Percentiles rank a stretch among this genome's conserved stretches.
phyloP scores from a whole-genome alignment of 306 rosid species.

The Prunus dulcis region DNA sequence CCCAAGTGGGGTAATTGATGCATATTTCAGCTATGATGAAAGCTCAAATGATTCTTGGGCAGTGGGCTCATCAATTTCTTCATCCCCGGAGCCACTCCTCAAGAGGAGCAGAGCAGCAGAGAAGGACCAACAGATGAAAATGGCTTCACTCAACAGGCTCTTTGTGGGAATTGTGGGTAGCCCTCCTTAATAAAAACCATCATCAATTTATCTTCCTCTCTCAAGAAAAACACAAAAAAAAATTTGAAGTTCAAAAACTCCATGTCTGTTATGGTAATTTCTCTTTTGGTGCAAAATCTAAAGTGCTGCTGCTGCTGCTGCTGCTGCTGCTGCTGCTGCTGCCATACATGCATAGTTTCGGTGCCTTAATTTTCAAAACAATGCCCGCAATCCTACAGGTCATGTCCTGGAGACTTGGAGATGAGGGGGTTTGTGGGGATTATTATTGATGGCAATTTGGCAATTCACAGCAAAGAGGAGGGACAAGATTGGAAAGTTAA shows the following conservation, averaged over 20 bases:
- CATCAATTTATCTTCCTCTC: background rate
- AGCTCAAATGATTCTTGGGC: constrained; percentile 85
- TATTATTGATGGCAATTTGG: constrained; percentile 11
- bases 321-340: background rate
- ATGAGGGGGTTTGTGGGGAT: background rate
- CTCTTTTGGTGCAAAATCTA: constrained; percentile 12
- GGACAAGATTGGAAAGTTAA: constrained; percentile 34
- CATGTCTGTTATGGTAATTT: constrained; percentile 18
- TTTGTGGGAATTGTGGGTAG: constrained; percentile 53
- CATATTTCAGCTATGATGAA: constrained; percentile 49
- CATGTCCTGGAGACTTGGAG: background rate
- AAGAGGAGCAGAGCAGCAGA: constrained; percentile 61
- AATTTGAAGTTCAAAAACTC: background rate
- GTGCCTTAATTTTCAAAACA: constrained; percentile 40
- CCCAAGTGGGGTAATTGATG: constrained; percentile 82
- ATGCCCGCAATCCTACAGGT: constrained; percentile 28
- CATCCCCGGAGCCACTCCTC: constrained; percentile 47
- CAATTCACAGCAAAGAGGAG: constrained; percentile 33
- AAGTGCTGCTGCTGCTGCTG: background rate
- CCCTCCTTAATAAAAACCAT: constrained; percentile 34
- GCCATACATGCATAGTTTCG: background rate
- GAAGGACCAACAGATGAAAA: constrained; percentile 10
- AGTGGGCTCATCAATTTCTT: constrained; percentile 44
- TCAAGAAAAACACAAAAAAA: background rate
- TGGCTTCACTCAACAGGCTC: constrained; percentile 52